Percentiles rank a stretch among this genome's conserved stretches.
Conservation (phyloP, 345 rosid species). For the Camelina hispida region DNA sequence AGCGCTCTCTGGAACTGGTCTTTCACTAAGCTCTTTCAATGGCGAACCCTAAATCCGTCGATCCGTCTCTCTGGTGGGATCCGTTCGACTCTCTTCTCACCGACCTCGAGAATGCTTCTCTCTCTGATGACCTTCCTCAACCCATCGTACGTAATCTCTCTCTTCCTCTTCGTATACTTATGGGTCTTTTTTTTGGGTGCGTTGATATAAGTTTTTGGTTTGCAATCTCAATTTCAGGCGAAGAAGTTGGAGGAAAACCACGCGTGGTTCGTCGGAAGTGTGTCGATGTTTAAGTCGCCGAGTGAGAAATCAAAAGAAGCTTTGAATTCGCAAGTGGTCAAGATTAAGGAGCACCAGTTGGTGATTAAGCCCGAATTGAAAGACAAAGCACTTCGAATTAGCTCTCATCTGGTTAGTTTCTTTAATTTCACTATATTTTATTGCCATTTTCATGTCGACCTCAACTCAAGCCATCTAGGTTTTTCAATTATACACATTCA, state of each 20-base stretch:
- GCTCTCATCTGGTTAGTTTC: slow-evolving; percentile 68
- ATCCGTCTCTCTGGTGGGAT: slow-evolving; percentile 84
- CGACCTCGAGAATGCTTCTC: slow-evolving; percentile 67
- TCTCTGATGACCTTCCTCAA: slow-evolving; percentile 61
- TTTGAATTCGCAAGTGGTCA: slow-evolving; percentile 59
- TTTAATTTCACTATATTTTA: background rate
- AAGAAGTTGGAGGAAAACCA: slow-evolving; percentile 74
- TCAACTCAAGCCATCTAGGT: background rate
- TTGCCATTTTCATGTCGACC: background rate
- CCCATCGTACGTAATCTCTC: slow-evolving; percentile 58
- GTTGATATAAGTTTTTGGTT: background rate
- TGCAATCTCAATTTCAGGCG: slow-evolving; percentile 51
- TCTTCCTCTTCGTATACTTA: background rate
- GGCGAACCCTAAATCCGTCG: slow-evolving; percentile 63
- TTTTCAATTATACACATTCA: background rate
- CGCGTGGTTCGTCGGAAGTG: slow-evolving; percentile 68
- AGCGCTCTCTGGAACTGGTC: slow-evolving; percentile 23
- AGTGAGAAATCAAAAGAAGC: slow-evolving; percentile 74
- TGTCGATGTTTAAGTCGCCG: slow-evolving; percentile 64
- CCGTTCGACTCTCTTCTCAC: slow-evolving; percentile 68
- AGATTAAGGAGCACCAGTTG: slow-evolving; percentile 64
- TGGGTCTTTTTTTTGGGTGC: background rate
- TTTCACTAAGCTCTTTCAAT: slow-evolving; percentile 41
- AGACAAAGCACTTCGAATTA: slow-evolving; percentile 69
- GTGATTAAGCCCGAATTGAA: slow-evolving; percentile 62